Conservation (phyloP, 805 yeast genomes). For the Saccharomycopsis fodiens region DNA sequence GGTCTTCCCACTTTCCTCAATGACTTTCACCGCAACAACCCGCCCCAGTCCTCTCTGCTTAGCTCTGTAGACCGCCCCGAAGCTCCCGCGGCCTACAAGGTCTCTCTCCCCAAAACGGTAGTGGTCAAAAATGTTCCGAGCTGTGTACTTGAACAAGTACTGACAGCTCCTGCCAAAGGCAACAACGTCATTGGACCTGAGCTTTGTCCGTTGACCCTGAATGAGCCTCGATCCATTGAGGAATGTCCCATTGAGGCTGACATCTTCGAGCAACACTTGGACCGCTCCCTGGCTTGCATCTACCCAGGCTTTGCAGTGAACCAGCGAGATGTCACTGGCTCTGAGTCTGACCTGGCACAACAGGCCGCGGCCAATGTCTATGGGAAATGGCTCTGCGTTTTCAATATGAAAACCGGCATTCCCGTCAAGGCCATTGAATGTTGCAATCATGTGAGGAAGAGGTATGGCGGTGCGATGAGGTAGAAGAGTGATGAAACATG, state of each 20-base stretch:
- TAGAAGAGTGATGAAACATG: no score
- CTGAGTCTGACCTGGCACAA: neutral
- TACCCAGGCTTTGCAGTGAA: neutral
- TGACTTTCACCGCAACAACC: constrained; percentile 10
- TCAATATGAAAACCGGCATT: neutral
- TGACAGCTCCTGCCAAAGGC: neutral
- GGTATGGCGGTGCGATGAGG: neutral
- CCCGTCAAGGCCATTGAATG: neutral
- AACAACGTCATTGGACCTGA: constrained; percentile 1
- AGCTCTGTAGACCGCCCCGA: constrained; percentile 13
- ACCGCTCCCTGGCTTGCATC: neutral
- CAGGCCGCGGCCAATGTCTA: neutral
- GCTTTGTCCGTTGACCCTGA: neutral
- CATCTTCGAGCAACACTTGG: neutral
- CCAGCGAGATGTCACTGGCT: constrained; percentile 4
- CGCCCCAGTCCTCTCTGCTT: neutral
- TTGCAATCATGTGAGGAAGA: neutral
- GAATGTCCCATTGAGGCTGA: constrained; percentile 4
- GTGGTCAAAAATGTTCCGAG: constrained; percentile 8
- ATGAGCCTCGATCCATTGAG: neutral
- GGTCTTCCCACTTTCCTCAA: neutral
- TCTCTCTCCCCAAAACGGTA: constrained; percentile 7
- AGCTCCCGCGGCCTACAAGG: constrained; percentile 8
- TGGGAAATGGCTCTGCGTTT: neutral
- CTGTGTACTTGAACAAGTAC: neutral